phyloP scores from a whole-genome alignment of 2,329 filamentous ascomycete genomes.

The Cadophora gregata region DNA sequence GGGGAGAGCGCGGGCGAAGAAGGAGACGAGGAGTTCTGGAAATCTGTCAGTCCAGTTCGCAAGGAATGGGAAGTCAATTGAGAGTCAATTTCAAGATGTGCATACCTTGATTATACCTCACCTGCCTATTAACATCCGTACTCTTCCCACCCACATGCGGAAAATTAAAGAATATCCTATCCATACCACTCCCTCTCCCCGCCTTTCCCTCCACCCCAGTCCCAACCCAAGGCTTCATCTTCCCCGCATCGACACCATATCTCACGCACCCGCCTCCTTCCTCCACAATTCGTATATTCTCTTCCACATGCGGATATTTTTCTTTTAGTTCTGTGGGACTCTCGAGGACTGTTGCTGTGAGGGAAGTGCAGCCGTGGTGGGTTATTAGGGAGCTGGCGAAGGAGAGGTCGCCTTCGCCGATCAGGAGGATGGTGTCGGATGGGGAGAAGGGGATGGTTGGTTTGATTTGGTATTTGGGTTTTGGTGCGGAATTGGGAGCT shows the following conservation, averaged over 20 bases:
- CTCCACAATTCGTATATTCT: slow-evolving; percentile 62
- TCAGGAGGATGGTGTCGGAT: slow-evolving; percentile 72
- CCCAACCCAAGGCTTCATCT: slow-evolving; percentile 56
- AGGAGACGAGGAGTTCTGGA: slow-evolving; percentile 68
- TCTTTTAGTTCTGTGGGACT: slow-evolving; percentile 60
- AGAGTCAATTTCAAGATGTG: neutral
- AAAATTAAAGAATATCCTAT: slow-evolving; percentile 93
- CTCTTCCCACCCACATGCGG: slow-evolving; percentile 92
- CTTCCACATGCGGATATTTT: slow-evolving; percentile 77
- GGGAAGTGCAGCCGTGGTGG: slow-evolving; percentile 68
- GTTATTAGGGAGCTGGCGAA: slow-evolving; percentile 72
- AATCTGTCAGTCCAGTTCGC: slow-evolving; percentile 24
- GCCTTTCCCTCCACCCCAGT: slow-evolving; percentile 25
- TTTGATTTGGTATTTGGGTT: slow-evolving; percentile 41
- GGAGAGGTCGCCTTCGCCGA: slow-evolving; percentile 83
- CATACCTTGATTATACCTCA: slow-evolving; percentile 79
- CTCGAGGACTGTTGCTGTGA: slow-evolving; percentile 76
- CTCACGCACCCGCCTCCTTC: slow-evolving; percentile 52
- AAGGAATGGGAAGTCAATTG: neutral
- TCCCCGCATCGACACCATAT: slow-evolving; percentile 72
- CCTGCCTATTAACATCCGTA: slow-evolving; percentile 93
- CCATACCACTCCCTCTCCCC: slow-evolving; percentile 54
- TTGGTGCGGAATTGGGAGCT: slow-evolving; percentile 39
- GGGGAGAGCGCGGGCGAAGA: slow-evolving; percentile 63
- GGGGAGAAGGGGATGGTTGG: slow-evolving; percentile 71